phyloP scores from a whole-genome alignment of 164 flowering plant species.

The Stephania japonica region DNA sequence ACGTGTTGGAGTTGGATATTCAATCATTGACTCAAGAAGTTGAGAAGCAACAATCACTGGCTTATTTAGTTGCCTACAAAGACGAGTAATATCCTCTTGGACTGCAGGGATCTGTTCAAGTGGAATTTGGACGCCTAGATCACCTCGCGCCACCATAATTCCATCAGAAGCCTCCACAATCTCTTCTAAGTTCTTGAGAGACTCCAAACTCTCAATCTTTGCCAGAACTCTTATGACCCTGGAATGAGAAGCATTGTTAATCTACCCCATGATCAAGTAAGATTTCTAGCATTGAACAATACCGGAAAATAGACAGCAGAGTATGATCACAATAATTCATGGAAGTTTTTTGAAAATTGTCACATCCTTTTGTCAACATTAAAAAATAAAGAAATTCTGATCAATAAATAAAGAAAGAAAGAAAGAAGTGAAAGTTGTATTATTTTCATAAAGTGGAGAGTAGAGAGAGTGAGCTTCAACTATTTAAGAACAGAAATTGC shows the following conservation, averaged over 20 bases:
- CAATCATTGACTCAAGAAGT: conserved; percentile 90
- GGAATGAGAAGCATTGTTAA: conserved; percentile 14
- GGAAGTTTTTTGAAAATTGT: not conserved
- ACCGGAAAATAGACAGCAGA: not conserved
- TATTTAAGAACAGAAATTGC: not conserved
- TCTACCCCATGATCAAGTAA: not conserved
- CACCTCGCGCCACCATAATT: conserved; percentile 90
- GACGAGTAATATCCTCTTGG: conserved; percentile 49
- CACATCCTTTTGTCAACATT: not conserved
- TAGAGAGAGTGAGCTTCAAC: not conserved
- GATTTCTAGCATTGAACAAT: not conserved
- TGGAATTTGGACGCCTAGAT: conserved; percentile 89
- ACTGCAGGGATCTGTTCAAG: conserved; percentile 78
- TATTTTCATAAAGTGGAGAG: not conserved
- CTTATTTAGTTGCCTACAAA: conserved; percentile 78
- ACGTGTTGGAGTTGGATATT: conserved; percentile 88
- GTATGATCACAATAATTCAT: not conserved
- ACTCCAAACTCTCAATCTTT: conserved; percentile 76
- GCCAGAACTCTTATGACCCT: conserved; percentile 68
- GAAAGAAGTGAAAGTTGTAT: not conserved
- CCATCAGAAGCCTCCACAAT: conserved; percentile 88
- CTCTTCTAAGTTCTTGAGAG: conserved; percentile 59
- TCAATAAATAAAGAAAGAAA: too few relatives aligned
- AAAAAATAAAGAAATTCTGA: not conserved
- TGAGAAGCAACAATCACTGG: conserved; percentile 96